Evolutionary conservation across 164 flowering plant species (phyloP), one percentile per base, ranked within the genome.

Genomic region (Buxus sempervirens): DNA sequence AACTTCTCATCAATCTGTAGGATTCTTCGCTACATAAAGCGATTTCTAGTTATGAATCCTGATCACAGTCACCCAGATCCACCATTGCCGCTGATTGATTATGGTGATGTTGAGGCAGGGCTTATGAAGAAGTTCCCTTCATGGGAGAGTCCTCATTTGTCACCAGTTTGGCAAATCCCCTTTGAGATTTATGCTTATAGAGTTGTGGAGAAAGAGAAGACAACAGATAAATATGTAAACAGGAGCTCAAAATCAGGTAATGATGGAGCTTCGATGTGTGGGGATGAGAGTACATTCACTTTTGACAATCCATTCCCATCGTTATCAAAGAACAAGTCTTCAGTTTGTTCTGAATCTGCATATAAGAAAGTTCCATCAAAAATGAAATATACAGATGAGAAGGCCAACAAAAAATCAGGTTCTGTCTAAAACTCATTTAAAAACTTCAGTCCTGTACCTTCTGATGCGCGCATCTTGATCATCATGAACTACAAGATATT

Each of bases 121-220:
- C 75, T 85, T 45, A 59, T 68, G 7, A 85, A 75, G 72, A 84
- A 72, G 69, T 79, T 84, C 54, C 28, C 81, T 0, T 64, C 55
- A 18, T 81, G 77, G 67, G 78, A 65, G 26, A 60, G 13, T 54
- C n/a, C 54, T 21, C 75, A 75, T 28, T 58, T 60, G 12, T 18
- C 70, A 5, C 71, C 88, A 20, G 84, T 90, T 0, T 77, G 85
- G 9, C 85, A 85, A 60, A 86, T 94, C 42, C 98, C 98, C 60
- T 91, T 88, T 67, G 86, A 94, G 70, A 85, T 91, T 88, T 91
- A 90, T 70, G 79, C 84, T 67, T 91, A 85, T 70, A 84, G 81
- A 67, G 75, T 88, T 12, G 36, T 75, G 7, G 96, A 91, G 83
- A 88, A 76, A 74, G 91, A 87, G 65, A 88, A 78, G 75, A 65